A percentile compares a stretch with the other conserved stretches of the same genome.
Conservation (phyloP, 176 grass and related monocot species). For the Aegilops longissima region DNA sequence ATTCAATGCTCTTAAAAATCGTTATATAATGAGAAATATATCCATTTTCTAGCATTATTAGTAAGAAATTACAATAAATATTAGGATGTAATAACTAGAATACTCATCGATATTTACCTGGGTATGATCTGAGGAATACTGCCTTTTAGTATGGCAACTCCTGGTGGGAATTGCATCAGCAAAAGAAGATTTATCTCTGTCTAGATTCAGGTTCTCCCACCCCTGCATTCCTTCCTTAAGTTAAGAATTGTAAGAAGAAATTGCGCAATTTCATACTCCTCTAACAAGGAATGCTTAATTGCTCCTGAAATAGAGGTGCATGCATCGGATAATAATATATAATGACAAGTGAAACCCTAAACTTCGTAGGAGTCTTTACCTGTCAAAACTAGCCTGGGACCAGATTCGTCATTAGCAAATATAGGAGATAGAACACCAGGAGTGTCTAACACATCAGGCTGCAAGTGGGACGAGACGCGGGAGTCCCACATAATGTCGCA, state of each 20-base stretch:
- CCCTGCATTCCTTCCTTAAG: constrained; percentile 40
- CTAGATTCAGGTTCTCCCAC: constrained; percentile 47
- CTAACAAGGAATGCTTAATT: constrained; percentile 59
- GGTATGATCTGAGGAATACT: constrained; percentile 72
- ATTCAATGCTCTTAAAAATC: background rate
- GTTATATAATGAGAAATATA: background rate
- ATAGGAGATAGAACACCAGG: constrained; percentile 58
- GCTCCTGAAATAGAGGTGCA: constrained; percentile 44
- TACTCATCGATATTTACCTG: constrained; percentile 36
- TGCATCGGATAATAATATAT: constrained; percentile 17
- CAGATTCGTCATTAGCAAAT: constrained; percentile 38
- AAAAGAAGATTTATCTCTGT: constrained; percentile 2
- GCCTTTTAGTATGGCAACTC: constrained; percentile 26
- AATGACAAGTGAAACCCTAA: background rate
- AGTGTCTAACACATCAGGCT: constrained; percentile 37
- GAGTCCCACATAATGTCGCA: too few relatives aligned
- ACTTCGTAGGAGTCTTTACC: constrained; percentile 43
- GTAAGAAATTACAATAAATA: background rate
- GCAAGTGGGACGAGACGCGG: too few relatives aligned
- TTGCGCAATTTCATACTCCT: constrained; percentile 42
- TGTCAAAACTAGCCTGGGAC: constrained; percentile 54
- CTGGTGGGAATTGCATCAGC: background rate
- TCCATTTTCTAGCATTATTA: background rate
- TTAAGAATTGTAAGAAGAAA: constrained; percentile 65
- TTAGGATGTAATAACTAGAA: background rate